These are phyloP conservation scores for Echeveria elegans DNA, from an alignment of 164 flowering plant genomes.

Conservation along the genomic window DNA sequence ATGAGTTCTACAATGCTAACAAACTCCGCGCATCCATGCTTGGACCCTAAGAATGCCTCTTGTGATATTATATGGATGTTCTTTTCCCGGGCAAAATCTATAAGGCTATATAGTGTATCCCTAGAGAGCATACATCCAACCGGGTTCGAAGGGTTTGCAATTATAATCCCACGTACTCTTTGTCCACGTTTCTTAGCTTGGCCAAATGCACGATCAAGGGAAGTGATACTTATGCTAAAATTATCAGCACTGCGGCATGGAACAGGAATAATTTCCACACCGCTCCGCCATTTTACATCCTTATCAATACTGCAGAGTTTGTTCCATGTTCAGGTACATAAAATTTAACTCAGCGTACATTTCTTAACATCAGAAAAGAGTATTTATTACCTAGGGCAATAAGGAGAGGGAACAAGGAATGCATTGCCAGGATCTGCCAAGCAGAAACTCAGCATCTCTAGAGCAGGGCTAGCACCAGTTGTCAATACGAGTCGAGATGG, in stretches of 20 bases:
- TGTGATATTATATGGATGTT: slow-evolving; percentile 82
- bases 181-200: slow-evolving; percentile 87
- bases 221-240: slow-evolving; percentile 49
- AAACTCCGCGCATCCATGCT: slow-evolving; percentile 59
- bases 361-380: not conserved
- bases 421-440: slow-evolving; percentile 93
- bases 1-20: slow-evolving; percentile 81
- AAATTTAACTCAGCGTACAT: not conserved
- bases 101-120: slow-evolving; percentile 49
- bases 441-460: slow-evolving; percentile 85
- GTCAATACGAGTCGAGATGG: slow-evolving; percentile 73
- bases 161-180: slow-evolving; percentile 70
- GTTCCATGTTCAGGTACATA: slow-evolving; percentile 15
- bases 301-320: slow-evolving; percentile 58
- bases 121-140: slow-evolving; percentile 56
- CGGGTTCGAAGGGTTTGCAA: slow-evolving; percentile 88
- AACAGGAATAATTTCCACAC: slow-evolving; percentile 87
- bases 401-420: slow-evolving; percentile 93
- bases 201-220: slow-evolving; percentile 77
- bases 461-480: slow-evolving; percentile 76
- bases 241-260: slow-evolving; percentile 87
- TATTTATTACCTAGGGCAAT: slow-evolving; percentile 75
- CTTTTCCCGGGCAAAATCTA: slow-evolving; percentile 88
- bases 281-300: slow-evolving; percentile 81
- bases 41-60: slow-evolving; percentile 75